These are phyloP conservation scores for Daphne laureola DNA, from an alignment of 441 rosid species.

Conservation along the genomic window DNA sequence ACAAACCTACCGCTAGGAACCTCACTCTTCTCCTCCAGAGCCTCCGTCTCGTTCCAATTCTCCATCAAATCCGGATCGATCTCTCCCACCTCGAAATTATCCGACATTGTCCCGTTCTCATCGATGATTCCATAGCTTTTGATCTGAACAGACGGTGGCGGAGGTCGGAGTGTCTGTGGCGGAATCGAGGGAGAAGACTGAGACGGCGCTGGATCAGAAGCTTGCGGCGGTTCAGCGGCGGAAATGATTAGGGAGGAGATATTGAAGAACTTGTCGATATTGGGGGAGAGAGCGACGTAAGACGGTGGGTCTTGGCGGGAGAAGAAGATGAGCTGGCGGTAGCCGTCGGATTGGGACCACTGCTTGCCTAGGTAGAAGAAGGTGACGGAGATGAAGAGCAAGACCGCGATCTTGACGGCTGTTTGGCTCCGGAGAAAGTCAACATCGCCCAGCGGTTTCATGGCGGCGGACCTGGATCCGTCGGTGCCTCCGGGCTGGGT, in stretches of 20 bases:
- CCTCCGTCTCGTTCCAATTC: constrained; percentile 35
- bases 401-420: constrained; percentile 42
- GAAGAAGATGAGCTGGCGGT: constrained; percentile 69
- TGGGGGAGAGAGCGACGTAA: constrained; percentile 54
- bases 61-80: constrained; percentile 58
- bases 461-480: constrained; percentile 19
- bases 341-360: constrained; percentile 49
- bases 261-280: constrained; percentile 37
- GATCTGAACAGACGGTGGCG: constrained; percentile 28
- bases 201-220: neutral
- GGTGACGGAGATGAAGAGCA: constrained; percentile 42
- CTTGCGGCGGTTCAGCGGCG: constrained; percentile 17
- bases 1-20: constrained; percentile 17
- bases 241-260: constrained; percentile 27
- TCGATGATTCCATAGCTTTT: constrained; percentile 63
- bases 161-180: constrained; percentile 13
- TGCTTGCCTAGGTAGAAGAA: constrained; percentile 88
- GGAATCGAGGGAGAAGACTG: constrained; percentile 9
- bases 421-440: constrained; percentile 45
- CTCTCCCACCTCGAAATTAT: constrained; percentile 77
- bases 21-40: constrained; percentile 14
- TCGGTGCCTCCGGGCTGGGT: too few species aligned
- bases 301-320: constrained; percentile 24
- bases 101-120: constrained; percentile 76
- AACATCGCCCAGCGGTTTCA: constrained; percentile 39